phyloP scores from a whole-genome alignment of 805 yeast genomes.

The Pichia insulana region DNA sequence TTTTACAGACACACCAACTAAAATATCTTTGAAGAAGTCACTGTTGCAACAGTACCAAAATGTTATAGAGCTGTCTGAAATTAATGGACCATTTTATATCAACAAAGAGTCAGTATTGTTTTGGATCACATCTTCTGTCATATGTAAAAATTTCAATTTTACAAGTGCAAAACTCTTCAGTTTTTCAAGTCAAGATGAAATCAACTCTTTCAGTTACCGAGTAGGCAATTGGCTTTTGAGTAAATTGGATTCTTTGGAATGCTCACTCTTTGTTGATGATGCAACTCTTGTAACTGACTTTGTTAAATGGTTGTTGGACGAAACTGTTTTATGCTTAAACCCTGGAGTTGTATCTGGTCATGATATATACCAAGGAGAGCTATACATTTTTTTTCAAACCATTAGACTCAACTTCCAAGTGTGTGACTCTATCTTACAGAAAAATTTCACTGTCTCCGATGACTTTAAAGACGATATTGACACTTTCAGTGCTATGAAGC shows the following conservation, averaged over 20 bases:
- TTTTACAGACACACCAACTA: neutral
- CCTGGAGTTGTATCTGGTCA: neutral
- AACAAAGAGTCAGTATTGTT: conserved; percentile 41
- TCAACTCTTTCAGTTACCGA: conserved; percentile 19
- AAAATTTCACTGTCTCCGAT: neutral
- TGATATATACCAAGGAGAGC: no score
- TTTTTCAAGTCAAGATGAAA: conserved; percentile 3
- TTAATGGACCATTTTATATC: conserved; percentile 50
- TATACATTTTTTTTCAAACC: no score
- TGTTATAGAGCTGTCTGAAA: conserved; percentile 43
- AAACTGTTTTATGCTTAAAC: neutral
- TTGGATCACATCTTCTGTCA: conserved; percentile 40
- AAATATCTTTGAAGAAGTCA: conserved; percentile 28
- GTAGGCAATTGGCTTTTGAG: conserved; percentile 40
- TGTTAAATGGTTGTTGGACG: conserved; percentile 10
- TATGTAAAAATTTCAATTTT: conserved; percentile 29
- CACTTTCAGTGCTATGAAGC: no score
- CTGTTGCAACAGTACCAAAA: conserved; percentile 40
- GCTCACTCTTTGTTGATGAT: neutral
- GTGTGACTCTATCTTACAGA: conserved; percentile 2
- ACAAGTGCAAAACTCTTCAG: conserved; percentile 22
- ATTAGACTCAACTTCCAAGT: neutral
- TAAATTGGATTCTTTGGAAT: conserved; percentile 2
- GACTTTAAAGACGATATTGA: no score
- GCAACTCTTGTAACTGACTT: conserved; percentile 2